These are phyloP conservation scores for Trypanosoma brucei DNA, from an alignment of 208 protist species.

Conservation along the genomic window DNA sequence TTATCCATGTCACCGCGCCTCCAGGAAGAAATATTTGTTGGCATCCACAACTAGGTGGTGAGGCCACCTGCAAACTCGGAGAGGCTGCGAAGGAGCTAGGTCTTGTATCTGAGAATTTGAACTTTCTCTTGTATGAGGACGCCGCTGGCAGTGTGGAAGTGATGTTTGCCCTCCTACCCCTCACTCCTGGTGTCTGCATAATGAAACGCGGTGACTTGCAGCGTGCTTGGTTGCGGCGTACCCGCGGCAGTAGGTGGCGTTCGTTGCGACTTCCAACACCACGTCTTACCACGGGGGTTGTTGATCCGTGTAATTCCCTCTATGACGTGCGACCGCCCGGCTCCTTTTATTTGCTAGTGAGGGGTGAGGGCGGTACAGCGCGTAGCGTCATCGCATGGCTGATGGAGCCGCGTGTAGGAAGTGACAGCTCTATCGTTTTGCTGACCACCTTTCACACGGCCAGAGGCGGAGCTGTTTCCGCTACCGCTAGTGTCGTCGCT, in stretches of 20 bases:
- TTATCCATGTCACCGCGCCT: constrained; percentile 3
- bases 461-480: neutral
- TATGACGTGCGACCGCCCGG: neutral
- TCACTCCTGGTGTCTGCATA: constrained; percentile 10
- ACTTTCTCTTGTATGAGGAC: neutral
- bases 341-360: constrained; percentile 23
- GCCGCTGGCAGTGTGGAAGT: neutral
- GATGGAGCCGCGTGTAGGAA: constrained; percentile 41
- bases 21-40: neutral
- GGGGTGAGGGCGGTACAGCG: neutral
- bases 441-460: constrained; percentile 12
- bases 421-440: constrained; percentile 38
- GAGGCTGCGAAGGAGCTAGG: constrained; percentile 8
- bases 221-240: constrained; percentile 9
- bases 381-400: constrained; percentile 29
- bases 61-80: neutral
- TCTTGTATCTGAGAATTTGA: constrained; percentile 15
- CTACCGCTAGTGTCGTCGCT: neutral
- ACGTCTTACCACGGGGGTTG: neutral
- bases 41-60: neutral
- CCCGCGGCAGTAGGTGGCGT: constrained; percentile 5
- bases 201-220: neutral
- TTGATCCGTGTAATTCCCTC: too few relatives aligned
- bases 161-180: constrained; percentile 8
- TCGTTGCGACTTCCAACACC: neutral